These are phyloP conservation scores for Claviceps maximensis DNA, from an alignment of 2,329 filamentous ascomycete genomes.

Conservation along the genomic window DNA sequence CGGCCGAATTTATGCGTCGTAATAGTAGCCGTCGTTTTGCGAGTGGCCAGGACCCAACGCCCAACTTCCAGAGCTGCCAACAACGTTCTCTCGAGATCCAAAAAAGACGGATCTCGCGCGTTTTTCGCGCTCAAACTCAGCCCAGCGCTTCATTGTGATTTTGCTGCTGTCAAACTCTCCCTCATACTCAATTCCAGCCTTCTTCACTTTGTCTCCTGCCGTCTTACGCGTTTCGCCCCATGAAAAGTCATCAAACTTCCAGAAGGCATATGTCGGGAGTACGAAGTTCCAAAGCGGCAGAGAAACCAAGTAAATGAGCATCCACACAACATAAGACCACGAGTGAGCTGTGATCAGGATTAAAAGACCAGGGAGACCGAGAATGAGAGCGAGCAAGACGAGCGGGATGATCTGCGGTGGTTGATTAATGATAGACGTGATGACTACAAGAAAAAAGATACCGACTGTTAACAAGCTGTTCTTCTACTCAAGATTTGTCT, in stretches of 20 bases:
- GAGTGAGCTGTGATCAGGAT: constrained; percentile 91
- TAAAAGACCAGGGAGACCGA: constrained; percentile 82
- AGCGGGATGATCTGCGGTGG: constrained; percentile 81
- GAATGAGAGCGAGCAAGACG: constrained; percentile 74
- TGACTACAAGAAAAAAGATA: constrained; percentile 36
- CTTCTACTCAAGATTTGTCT: too few relatives aligned
- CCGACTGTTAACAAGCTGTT: not conserved
- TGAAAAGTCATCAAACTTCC: constrained; percentile 99
- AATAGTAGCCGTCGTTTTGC: constrained; percentile 43
- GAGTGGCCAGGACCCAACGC: constrained; percentile 28
- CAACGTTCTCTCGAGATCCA: constrained; percentile 38
- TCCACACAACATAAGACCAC: constrained; percentile 86
- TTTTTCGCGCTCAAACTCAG: constrained; percentile 73
- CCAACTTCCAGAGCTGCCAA: constrained; percentile 28
- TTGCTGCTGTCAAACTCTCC: constrained; percentile 97
- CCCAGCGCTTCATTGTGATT: constrained; percentile 99
- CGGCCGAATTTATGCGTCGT: constrained; percentile 26
- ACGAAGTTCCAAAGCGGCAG: constrained; percentile 97
- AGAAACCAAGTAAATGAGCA: constrained; percentile 88
- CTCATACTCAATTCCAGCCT: constrained; percentile 73
- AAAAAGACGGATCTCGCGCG: constrained; percentile 37
- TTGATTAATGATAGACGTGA: constrained; percentile 68
- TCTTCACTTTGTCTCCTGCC: constrained; percentile 77
- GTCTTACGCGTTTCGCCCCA: constrained; percentile 98
- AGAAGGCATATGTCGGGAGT: constrained; percentile 86